These are phyloP conservation scores for Tubosaeta sp. DNA, from an alignment of 768 basidiomycete species.

Conservation along the genomic window DNA sequence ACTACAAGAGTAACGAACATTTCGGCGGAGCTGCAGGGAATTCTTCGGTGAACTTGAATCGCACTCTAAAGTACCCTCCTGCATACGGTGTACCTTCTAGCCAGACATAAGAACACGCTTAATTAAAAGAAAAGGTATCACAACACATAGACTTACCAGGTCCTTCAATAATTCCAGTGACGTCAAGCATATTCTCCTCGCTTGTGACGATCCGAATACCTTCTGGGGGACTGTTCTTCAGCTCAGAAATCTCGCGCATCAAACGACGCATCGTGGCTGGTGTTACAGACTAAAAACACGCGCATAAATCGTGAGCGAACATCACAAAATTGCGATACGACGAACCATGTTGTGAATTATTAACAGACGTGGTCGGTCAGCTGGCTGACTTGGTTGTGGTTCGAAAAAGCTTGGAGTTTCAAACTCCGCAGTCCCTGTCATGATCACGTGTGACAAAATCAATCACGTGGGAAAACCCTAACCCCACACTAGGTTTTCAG, in stretches of 20 bases:
- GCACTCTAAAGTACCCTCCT: constrained; percentile 67
- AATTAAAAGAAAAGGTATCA: constrained; percentile 1
- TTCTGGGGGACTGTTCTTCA: constrained; percentile 81
- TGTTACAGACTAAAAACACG: constrained; percentile 32
- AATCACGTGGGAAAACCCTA: constrained; percentile 20
- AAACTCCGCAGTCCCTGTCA: constrained; percentile 21
- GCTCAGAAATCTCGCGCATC: constrained; percentile 79
- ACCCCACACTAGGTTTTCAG: constrained; percentile 11
- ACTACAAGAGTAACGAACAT: constrained; percentile 45
- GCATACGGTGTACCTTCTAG: constrained; percentile 65
- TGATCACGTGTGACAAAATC: constrained; percentile 26
- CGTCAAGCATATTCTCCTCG: constrained; percentile 85
- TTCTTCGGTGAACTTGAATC: constrained; percentile 89
- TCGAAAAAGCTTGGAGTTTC: constrained; percentile 23
- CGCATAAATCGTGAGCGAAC: not conserved
- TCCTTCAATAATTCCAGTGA: constrained; percentile 85
- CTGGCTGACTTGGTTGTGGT: constrained; percentile 14
- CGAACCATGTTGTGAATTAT: constrained; percentile 21
- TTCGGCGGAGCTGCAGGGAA: constrained; percentile 93
- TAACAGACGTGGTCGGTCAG: constrained; percentile 10
- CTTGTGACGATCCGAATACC: constrained; percentile 85
- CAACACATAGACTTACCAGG: constrained; percentile 57
- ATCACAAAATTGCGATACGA: not conserved
- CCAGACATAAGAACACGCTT: constrained; percentile 6
- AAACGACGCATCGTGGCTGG: constrained; percentile 74